Conservation (phyloP, 768 basidiomycete species). For the Trametes gibbosa region DNA sequence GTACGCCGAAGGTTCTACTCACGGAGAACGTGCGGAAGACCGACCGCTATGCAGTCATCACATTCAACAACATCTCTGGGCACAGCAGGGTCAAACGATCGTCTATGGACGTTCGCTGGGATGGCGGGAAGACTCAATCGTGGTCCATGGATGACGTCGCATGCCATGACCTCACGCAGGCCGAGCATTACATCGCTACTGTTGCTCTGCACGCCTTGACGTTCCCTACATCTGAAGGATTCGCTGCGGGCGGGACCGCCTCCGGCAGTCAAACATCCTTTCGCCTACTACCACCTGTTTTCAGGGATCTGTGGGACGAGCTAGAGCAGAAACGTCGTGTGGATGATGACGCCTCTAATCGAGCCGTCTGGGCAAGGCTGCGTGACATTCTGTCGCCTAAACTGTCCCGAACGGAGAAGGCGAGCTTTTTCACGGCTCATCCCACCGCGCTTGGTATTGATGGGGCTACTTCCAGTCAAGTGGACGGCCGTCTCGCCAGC, state of each 20-base stretch:
- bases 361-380: slow-evolving; percentile 68
- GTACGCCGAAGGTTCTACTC: slow-evolving; percentile 74
- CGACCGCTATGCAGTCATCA: slow-evolving; percentile 74
- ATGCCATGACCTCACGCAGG: slow-evolving; percentile 74
- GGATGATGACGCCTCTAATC: slow-evolving; percentile 61
- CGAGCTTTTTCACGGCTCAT: slow-evolving; percentile 15
- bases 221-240: slow-evolving; percentile 62
- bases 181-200: slow-evolving; percentile 87
- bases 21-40: slow-evolving; percentile 62
- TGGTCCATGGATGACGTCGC: slow-evolving; percentile 87
- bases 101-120: slow-evolving; percentile 72
- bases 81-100: slow-evolving; percentile 74
- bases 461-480: neutral
- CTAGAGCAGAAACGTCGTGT: slow-evolving; percentile 63
- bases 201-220: slow-evolving; percentile 79
- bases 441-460: neutral
- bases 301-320: slow-evolving; percentile 91
- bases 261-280: slow-evolving; percentile 62
- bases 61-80: slow-evolving; percentile 64
- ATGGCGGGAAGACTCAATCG: slow-evolving; percentile 51
- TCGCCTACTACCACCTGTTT: slow-evolving; percentile 74
- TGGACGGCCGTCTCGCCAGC: slow-evolving; percentile 2
- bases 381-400: slow-evolving; percentile 63
- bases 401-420: slow-evolving; percentile 45
- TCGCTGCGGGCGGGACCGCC: slow-evolving; percentile 48